Base-by-base conservation (phyloP, 2,329 filamentous ascomycete species). In the Alternaria longipes region DNA sequence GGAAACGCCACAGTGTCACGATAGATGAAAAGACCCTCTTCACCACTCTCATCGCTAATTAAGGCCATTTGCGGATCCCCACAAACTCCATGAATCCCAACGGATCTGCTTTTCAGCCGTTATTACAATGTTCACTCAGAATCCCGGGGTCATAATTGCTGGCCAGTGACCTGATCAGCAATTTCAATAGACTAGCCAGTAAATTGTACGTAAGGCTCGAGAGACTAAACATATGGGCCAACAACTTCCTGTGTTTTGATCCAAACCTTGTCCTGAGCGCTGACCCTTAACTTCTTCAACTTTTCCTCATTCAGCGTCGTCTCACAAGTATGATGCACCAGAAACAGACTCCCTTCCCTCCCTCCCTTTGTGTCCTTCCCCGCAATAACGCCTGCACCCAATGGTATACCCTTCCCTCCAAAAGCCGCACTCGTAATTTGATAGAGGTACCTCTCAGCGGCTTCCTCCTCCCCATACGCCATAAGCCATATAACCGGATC, bases 401-500 rank as follows among this genome's bases (percentile, higher is more conserved):
- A 30, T 11, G 24, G 16, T 22, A 30, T 20, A 14, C 50, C 50
- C 3, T 52, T 52, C 4, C 57, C 54, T 24, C 63, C 60, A 59
- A 63, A 63, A 28, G 56, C 40, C 18, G 36, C 60, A 49, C 60
- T 65, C 7, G 57, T 59, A 8, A 44, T 36, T 12, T 60, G 53
- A 26, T 58, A 63, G 34, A 60, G 2, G 28, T 63, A 38, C 47
- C 63, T 63, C 40, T 60, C 38, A 5, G 56, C 60, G 5, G 49
- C 54, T 26, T 65, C 63, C 30, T 63, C 22, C 14, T 49, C 47
- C 16, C 32, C 53, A 20, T 41, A 63, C 12, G 49, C 45, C 53
- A 49, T 49, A 3, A 49, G 3, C 30, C 46, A 34, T 5, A 34
- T 49, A 7, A 49, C 20, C 18, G 45, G 45, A 30, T 58, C 20